Evolutionary conservation across 2,329 filamentous ascomycete genomes (phyloP), one percentile per base, ranked within the genome.

Genomic region (Gnomoniopsis smithogilvyi): DNA sequence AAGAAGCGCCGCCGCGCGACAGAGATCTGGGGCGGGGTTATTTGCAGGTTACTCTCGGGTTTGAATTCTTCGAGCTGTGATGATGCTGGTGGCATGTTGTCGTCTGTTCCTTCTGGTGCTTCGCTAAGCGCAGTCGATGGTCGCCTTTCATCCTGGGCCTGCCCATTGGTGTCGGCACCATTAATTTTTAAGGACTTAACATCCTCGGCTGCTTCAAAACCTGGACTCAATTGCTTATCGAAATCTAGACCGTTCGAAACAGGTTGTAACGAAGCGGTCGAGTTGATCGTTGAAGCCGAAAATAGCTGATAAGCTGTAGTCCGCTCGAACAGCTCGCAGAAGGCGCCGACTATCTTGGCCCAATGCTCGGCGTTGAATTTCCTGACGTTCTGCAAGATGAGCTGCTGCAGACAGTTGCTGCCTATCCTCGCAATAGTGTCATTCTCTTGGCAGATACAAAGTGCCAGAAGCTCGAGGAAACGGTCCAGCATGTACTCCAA

Each of bases 401-500:
- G 78, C 71, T 98, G 94, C 72, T 99, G 95, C 55, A 99, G 76
- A 71, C 96, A 99, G 71, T 99, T 99, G 78, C 94, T 98, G 54
- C 95, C 95, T 67, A 99, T 99, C 24, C 96, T 86, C 2, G 95
- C 96, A 64, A 99, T 94, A 0, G 96, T 99, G 69, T 99, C 95
- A 67, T 99, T 99, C 71, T 99, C 95, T 73, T 99, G 95, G 71
- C 94, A 98, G 63, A 99, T 99, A 71, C 95, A 99, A 12, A 99
- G 83, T 3, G 92, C 93, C 12, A 99, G 79, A 21, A 99, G 84
- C 72, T 98, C 94, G 41, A 99, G 77, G 73, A 99, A 98, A n/a
- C 95, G 84, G 73, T 97, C 92, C 19, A 99, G 83, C 95, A 99
- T 99, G 71, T 96, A 96, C 75, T 98, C 92, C 11, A 99, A 78